Evolutionary conservation across 441 rosid genomes (phyloP).

Genomic region (Bruguiera hainesii): DNA sequence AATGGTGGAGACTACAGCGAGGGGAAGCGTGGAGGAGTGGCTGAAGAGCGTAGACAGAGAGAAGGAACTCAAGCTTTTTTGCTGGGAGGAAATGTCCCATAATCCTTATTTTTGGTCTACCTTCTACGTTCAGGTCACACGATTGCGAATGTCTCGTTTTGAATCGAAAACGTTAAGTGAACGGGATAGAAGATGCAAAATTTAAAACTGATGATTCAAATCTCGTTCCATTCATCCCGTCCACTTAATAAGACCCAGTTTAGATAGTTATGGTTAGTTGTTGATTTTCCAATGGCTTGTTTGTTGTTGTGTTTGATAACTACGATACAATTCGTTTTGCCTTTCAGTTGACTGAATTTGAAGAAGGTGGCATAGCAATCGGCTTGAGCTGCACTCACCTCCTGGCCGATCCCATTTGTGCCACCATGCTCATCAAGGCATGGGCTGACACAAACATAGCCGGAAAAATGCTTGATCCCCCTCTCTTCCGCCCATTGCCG

Average conservation of each 20-base stretch:
- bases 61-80: constrained; percentile 53
- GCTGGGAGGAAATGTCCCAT: constrained; percentile 65
- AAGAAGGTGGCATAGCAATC: constrained; percentile 64
- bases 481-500: constrained; percentile 44
- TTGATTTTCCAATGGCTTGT: no score
- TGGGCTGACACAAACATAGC: constrained; percentile 62
- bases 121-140: constrained; percentile 57
- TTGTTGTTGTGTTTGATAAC: no score
- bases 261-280: no score
- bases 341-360: constrained; percentile 68
- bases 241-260: no score
- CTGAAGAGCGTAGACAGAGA: constrained; percentile 41
- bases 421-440: constrained; percentile 50
- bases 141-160: no score
- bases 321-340: neutral
- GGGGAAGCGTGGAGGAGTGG: constrained; percentile 61
- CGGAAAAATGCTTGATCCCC: constrained; percentile 40
- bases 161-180: no score
- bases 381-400: constrained; percentile 72
- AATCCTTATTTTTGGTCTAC: constrained; percentile 70
- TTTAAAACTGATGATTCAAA: no score
- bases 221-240: no score
- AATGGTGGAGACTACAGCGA: constrained; percentile 52
- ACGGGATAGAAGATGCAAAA: no score
- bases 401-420: constrained; percentile 53